Evolutionary conservation across 441 rosid genomes (phyloP).

Genomic region (Bocquillonia castaneifolia): DNA sequence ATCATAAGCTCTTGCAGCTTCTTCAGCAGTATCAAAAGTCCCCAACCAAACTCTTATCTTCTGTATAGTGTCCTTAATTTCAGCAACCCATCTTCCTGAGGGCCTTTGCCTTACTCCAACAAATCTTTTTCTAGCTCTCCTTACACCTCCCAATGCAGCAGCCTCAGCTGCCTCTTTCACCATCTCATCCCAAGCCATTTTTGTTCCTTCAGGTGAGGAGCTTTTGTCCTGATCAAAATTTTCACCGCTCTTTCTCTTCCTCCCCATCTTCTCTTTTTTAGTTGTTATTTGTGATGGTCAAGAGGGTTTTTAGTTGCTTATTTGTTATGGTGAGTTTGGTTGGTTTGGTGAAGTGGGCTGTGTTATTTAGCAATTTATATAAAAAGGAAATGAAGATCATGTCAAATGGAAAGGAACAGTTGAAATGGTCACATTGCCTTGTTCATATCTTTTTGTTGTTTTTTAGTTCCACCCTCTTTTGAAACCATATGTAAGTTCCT

Average conservation of each 20-base stretch:
- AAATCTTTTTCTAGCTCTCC: conserved; percentile 53
- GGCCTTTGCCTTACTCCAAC: conserved; percentile 82
- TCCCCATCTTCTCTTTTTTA: conserved; percentile 32
- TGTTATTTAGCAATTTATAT: conserved; percentile 26
- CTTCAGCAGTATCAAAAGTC: conserved; percentile 75
- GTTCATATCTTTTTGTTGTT: conserved; percentile 31
- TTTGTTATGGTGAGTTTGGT: conserved; percentile 10
- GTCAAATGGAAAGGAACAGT: conserved; percentile 23
- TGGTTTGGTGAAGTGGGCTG: conserved; percentile 2
- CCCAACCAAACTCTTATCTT: conserved; percentile 84
- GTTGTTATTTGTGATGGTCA: neutral
- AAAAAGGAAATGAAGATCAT: conserved; percentile 25
- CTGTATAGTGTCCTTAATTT: conserved; percentile 71
- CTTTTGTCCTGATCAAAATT: conserved; percentile 25
- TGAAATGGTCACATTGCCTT: conserved; percentile 33
- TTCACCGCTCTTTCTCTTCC: conserved; percentile 43
- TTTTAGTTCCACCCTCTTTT: conserved; percentile 16
- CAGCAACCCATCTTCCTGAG: conserved; percentile 98
- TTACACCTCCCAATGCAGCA: conserved; percentile 36
- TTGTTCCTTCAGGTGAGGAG: conserved; percentile 15
- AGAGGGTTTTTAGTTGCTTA: neutral
- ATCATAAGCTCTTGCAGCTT: conserved; percentile 81
- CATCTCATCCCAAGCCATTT: conserved; percentile 53
- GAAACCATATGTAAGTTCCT: conserved; percentile 34
- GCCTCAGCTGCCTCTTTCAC: conserved; percentile 48